Base-by-base conservation (phyloP, 495 filamentous ascomycete species). In the Penicillium lagena region DNA sequence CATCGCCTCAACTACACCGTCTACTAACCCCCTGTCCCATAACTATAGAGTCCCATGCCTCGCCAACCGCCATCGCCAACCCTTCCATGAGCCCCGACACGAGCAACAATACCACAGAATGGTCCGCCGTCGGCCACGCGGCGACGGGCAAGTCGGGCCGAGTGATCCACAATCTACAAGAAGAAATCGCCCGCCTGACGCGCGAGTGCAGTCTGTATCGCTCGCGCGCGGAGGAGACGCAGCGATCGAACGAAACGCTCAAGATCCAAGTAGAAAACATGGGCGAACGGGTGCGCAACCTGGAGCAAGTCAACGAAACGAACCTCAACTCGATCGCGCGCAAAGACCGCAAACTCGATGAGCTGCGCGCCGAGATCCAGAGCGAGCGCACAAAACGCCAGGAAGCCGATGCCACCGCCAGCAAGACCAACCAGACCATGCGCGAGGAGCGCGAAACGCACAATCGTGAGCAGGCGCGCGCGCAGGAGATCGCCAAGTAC, bases 131-230 rank as follows among this genome's bases (percentile, higher is more conserved):
- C 33, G 88, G 88, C 34, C 81, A 86, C 42, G 88, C 50, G 28
- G 81, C 81, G 9, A 79, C 86, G 1, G 90, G 90, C 45, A 95
- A 95, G 67, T 93, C 86, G 2, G 89, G 90, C n/a, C 80, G 90
- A 11, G 90, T 96, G 11, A 95, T 96, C 55, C 89, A 95, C 59
- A 80, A 81, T 43, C 62, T 96, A 30, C 89, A 93, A 66, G 86
- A 83, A 31, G 90, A 96, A 51, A 93, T 91, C 54, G 90, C 95
- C 40, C 79, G 83, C 27, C 68, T 94, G 37, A 87, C 82, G 46
- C 81, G 90, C 34, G 90, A 95, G 49, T 77, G 89, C 42, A 77
- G 82, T 45, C 72, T 90, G 15, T 84, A 90, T 58, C 78, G 77
- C 29, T 72, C 85, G 12, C 77, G 79, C 12, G 75, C 84, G 29